Evolutionary conservation across 2,329 filamentous ascomycete species (phyloP).

Genomic region (Claviceps citrina): DNA sequence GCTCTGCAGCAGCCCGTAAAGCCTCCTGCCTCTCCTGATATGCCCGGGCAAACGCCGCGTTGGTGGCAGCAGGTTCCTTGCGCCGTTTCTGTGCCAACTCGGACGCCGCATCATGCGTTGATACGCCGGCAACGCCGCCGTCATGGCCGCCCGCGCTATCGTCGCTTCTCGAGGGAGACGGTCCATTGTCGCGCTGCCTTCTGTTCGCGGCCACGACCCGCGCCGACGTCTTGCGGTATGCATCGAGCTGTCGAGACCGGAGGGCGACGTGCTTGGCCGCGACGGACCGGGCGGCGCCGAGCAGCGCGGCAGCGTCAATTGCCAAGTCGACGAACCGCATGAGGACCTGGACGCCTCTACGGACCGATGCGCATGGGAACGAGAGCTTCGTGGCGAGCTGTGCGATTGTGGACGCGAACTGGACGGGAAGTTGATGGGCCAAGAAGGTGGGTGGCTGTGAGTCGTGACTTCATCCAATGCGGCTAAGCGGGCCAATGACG

Average conservation of each 20-base stretch:
- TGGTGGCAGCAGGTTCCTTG: background rate
- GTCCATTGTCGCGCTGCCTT: slow-evolving; percentile 14
- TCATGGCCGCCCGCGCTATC: background rate
- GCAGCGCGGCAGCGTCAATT: slow-evolving; percentile 55
- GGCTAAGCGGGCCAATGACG: slow-evolving; percentile 1
- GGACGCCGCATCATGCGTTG: background rate
- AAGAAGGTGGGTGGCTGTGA: too few relatives aligned
- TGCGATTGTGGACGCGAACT: too few relatives aligned
- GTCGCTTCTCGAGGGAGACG: background rate
- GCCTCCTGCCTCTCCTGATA: slow-evolving; percentile 5
- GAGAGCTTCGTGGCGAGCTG: slow-evolving; percentile 1
- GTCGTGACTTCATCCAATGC: slow-evolving; percentile 2
- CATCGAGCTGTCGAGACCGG: slow-evolving; percentile 37
- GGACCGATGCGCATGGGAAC: slow-evolving; percentile 13
- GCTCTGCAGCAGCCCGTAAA: slow-evolving; percentile 9
- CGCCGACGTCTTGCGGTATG: slow-evolving; percentile 32
- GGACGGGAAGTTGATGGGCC: too few relatives aligned
- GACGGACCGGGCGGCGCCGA: slow-evolving; percentile 53
- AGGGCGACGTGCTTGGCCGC: slow-evolving; percentile 47
- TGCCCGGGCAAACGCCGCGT: slow-evolving; percentile 2
- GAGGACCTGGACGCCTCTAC: slow-evolving; percentile 13
- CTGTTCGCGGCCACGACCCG: slow-evolving; percentile 27
- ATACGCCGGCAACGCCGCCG: background rate
- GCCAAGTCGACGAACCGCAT: slow-evolving; percentile 50
- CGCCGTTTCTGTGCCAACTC: background rate